Percentiles rank a stretch among this genome's conserved stretches.
phyloP scores from a whole-genome alignment of 352 stramenopile genomes.

The Pythium biforme region DNA sequence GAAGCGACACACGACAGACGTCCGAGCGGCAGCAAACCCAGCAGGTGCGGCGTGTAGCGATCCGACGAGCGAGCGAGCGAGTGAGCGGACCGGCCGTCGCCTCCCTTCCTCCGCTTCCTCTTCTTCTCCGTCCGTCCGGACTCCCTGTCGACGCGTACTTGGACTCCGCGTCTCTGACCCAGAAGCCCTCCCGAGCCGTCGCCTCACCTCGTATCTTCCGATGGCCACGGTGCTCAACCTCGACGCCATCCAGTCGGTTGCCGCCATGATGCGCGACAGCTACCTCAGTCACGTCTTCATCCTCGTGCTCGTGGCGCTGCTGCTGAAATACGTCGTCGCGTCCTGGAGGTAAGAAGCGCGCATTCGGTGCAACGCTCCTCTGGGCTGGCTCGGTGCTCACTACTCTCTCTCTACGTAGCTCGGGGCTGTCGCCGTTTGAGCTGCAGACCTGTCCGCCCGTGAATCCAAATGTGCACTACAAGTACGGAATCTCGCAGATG shows the following conservation, averaged over 20 bases:
- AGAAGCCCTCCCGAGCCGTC: conserved; percentile 1
- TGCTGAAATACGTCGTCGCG: conserved; percentile 61
- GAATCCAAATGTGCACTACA: conserved; percentile 74
- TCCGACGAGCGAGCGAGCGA: conserved; percentile 6
- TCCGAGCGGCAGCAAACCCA: neutral
- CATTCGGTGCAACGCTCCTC: too few species aligned
- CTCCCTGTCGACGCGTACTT: too few species aligned
- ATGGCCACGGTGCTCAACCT: conserved; percentile 66
- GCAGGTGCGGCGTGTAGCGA: conserved; percentile 10
- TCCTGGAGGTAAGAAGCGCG: conserved; percentile 43
- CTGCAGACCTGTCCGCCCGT: conserved; percentile 71
- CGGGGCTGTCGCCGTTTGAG: conserved; percentile 57
- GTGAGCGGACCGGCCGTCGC: too few species aligned
- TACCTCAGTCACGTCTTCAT: conserved; percentile 67
- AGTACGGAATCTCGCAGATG: conserved; percentile 84
- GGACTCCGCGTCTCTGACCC: neutral
- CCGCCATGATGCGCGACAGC: conserved; percentile 55
- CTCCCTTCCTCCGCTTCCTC: neutral
- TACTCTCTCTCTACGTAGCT: conserved; percentile 19
- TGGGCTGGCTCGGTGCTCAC: neutral
- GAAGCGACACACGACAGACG: conserved; percentile 20
- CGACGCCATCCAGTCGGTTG: conserved; percentile 61
- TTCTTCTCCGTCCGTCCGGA: too few species aligned
- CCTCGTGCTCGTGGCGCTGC: conserved; percentile 46
- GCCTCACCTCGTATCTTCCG: neutral